Evolutionary conservation across 306 rosid genomes (phyloP).

Genomic region (Leucaena leucocephala): DNA sequence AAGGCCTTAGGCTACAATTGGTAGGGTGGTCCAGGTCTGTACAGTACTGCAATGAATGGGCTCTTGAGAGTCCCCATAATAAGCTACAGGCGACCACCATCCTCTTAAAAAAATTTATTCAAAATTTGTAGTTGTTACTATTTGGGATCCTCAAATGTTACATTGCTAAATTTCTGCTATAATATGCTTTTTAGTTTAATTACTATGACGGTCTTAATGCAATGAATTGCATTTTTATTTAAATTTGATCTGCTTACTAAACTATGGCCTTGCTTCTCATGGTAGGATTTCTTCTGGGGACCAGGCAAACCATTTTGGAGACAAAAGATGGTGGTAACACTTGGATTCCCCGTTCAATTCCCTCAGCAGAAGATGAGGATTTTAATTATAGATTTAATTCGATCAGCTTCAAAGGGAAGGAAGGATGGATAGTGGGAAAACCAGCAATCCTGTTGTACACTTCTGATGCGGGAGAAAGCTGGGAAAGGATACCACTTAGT

Average conservation of each 20-base stretch:
- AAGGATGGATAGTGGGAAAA: conserved; percentile 96
- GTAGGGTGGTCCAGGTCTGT: not conserved
- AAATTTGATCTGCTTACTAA: not conserved
- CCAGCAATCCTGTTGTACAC: conserved; percentile 90
- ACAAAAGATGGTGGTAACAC: conserved; percentile 90
- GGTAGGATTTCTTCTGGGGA: conserved; percentile 86
- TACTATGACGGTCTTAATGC: not conserved
- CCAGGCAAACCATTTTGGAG: conserved; percentile 90
- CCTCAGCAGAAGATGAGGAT: conserved; percentile 97
- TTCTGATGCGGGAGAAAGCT: conserved; percentile 82
- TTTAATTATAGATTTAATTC: conserved; percentile 91
- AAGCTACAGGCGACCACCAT: not conserved
- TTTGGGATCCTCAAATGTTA: not conserved
- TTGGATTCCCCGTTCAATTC: conserved; percentile 87
- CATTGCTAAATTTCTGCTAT: not conserved
- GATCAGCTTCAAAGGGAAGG: conserved; percentile 90
- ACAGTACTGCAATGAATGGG: not conserved
- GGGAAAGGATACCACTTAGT: conserved; percentile 94
- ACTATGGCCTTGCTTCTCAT: conserved; percentile 4
- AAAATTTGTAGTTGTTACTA: not conserved
- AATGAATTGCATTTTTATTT: conserved; percentile 16
- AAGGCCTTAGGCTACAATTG: not conserved
- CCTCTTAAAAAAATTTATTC: not conserved
- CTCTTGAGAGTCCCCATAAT: not conserved
- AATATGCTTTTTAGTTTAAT: not conserved